phyloP scores from a whole-genome alignment of 2,329 filamentous ascomycete species.

The Leptodontidium sp. region DNA sequence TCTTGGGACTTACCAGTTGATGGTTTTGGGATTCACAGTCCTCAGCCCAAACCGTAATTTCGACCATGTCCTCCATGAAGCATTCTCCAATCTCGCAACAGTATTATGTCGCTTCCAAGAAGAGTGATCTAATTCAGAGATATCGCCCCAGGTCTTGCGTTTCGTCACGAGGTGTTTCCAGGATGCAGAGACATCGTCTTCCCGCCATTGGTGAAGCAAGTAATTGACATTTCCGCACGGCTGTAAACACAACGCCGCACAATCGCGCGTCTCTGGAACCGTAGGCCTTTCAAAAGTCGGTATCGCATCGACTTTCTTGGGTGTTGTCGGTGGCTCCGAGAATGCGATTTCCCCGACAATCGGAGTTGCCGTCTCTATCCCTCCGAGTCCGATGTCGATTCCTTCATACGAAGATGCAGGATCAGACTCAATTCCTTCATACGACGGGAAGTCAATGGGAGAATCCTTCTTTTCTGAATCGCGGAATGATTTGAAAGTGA shows the following conservation, averaged over 20 bases:
- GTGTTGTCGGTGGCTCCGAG: not conserved
- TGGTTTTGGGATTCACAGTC: constrained; percentile 24
- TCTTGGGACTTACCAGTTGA: constrained; percentile 24
- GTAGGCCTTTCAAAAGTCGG: constrained; percentile 7
- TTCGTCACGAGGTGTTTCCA: constrained; percentile 26
- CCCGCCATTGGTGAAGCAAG: constrained; percentile 24
- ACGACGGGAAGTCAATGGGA: constrained; percentile 25
- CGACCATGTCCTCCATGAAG: constrained; percentile 27
- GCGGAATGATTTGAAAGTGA: constrained; percentile 10
- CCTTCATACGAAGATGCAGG: not conserved
- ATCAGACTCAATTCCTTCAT: constrained; percentile 14
- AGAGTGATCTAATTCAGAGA: constrained; percentile 6
- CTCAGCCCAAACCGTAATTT: constrained; percentile 22
- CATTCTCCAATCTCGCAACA: constrained; percentile 26
- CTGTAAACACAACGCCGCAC: constrained; percentile 17
- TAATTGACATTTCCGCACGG: constrained; percentile 28
- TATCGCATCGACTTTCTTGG: not conserved
- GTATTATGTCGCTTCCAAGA: constrained; percentile 24
- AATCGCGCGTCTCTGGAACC: constrained; percentile 14
- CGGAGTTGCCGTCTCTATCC: not conserved
- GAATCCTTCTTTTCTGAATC: constrained; percentile 13
- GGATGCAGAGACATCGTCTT: constrained; percentile 23
- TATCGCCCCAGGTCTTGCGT: constrained; percentile 14
- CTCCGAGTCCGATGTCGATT: constrained; percentile 8
- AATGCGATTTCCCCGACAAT: constrained; percentile 5